Base-by-base conservation (phyloP, 2,329 filamentous ascomycete species). In the Clarireedia hainanense region DNA sequence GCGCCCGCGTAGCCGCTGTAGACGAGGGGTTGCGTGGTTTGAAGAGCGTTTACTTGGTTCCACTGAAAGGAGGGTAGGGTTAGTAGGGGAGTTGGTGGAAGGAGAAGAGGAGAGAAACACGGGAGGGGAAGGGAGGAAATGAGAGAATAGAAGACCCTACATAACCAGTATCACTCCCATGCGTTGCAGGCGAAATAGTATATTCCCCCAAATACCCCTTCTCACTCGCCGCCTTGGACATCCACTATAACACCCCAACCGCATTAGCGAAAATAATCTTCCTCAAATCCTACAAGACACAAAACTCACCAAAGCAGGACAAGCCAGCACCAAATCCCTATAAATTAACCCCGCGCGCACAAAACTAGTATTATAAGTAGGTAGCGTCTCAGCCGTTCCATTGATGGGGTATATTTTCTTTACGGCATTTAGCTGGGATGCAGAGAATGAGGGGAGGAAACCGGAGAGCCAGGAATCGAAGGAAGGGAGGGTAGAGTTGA, bases 1-100 rank as follows among this genome's bases (percentile, higher is more conserved):
- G 81, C 80, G 4, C 83, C 81, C 1, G 76, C 67, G 58, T 76
- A 85, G 10, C 78, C 81, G 17, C 76, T 59, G 58, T 85, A 85
- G 5, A 78, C 78, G 0, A 78, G 59, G 0, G 75, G 72, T 58
- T 84, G 74, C 0, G 74, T 71, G 55, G 75, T 64, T 57, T 85
- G 82, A 2, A 80, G 67, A 0, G 72, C 54, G 57, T 80, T 80
- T 61, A 83, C 65, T 36, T 71, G 72, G 61, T 85, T 80, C 81
- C 80, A 85, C 76, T 78, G 5, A 1, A 2, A 6, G 23, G 43
- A 4, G 4, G 15, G 20, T n/a, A 15, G 15, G 10, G 45, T 15
- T 30, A 14, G 45, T 30, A n/a, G 43, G 43, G 9, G 7, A 30
- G 23, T 47, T 34, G 26, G 23, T 6, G 4, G 26, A 12, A 20